These are phyloP conservation scores for Phlyctochytrium arcticum DNA, from an alignment of 192 early-diverging fungal species.

Conservation along the genomic window DNA sequence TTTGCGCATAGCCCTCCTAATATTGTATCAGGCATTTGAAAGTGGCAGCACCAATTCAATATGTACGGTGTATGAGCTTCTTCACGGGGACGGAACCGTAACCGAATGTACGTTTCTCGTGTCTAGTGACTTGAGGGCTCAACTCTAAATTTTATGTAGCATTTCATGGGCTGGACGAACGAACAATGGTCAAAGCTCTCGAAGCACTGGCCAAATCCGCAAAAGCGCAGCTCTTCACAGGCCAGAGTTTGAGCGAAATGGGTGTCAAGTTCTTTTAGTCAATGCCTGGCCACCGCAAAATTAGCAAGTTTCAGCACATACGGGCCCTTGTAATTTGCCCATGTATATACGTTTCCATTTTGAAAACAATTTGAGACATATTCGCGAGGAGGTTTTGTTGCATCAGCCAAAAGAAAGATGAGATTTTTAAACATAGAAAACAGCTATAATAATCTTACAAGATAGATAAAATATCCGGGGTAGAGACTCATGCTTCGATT, in stretches of 20 bases:
- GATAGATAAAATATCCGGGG: too few species aligned
- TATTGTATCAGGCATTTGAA: slow-evolving; percentile 53
- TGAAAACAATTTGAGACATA: too few species aligned
- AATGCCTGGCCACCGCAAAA: too few species aligned
- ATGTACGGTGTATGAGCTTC: slow-evolving; percentile 83
- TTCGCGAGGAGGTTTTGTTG: too few species aligned
- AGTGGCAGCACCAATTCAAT: slow-evolving; percentile 74
- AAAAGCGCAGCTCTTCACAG: slow-evolving; percentile 75
- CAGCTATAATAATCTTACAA: too few species aligned
- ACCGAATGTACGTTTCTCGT: slow-evolving; percentile 56
- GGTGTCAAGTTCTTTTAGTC: slow-evolving; percentile 84
- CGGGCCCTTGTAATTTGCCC: too few species aligned
- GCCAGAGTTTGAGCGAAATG: slow-evolving; percentile 53
- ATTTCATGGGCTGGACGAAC: slow-evolving; percentile 71
- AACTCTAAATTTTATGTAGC: slow-evolving; percentile 45
- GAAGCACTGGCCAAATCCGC: slow-evolving; percentile 79
- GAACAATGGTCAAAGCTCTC: slow-evolving; percentile 68
- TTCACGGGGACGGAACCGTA: slow-evolving; percentile 75
- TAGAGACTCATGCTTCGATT: too few species aligned
- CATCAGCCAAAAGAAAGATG: too few species aligned
- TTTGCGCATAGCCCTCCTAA: background rate
- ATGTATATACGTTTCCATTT: too few species aligned
- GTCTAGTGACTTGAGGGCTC: background rate
- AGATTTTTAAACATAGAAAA: too few species aligned
- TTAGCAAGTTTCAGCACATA: too few species aligned